These are phyloP conservation scores for Pascua guehoae DNA, from an alignment of 1,284 basidiomycete genomes.

Conservation along the genomic window DNA sequence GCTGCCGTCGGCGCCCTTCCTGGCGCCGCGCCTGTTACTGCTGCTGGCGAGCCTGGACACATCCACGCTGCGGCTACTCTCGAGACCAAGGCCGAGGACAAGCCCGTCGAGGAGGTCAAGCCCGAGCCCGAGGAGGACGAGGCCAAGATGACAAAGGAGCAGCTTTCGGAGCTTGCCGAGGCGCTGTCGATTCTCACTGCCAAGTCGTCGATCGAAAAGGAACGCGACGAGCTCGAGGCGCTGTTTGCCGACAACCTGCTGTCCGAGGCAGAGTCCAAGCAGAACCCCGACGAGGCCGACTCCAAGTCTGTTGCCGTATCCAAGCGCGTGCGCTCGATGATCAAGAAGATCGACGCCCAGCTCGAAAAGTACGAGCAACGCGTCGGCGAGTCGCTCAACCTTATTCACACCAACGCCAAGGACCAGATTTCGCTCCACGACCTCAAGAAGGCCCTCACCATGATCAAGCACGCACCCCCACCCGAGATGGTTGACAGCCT, in stretches of 20 bases:
- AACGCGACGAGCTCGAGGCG: conserved; percentile 82
- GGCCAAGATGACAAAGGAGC: conserved; percentile 95
- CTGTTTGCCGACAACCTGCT: conserved; percentile 89
- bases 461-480: conserved; percentile 90
- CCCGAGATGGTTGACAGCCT: conserved; percentile 85
- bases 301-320: conserved; percentile 59
- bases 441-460: conserved; percentile 80
- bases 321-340: conserved; percentile 91
- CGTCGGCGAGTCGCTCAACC: conserved; percentile 86
- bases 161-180: conserved; percentile 88
- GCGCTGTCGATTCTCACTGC: conserved; percentile 87
- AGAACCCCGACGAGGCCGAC: conserved; percentile 46
- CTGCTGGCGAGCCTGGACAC: not conserved
- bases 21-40: conserved; percentile 66
- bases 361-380: conserved; percentile 86
- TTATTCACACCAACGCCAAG: conserved; percentile 87
- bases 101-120: conserved; percentile 20
- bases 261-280: conserved; percentile 65
- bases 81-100: conserved; percentile 9
- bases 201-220: conserved; percentile 94
- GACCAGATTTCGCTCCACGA: conserved; percentile 89
- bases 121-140: conserved; percentile 54
- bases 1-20: conserved; percentile 66
- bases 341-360: conserved; percentile 92
- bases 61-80: conserved; percentile 3